Percentiles rank a stretch among this genome's conserved stretches.
These are phyloP conservation scores for Phylloboletellus chloephorus DNA, from an alignment of 1,284 basidiomycete genomes.

Conservation along the genomic window DNA sequence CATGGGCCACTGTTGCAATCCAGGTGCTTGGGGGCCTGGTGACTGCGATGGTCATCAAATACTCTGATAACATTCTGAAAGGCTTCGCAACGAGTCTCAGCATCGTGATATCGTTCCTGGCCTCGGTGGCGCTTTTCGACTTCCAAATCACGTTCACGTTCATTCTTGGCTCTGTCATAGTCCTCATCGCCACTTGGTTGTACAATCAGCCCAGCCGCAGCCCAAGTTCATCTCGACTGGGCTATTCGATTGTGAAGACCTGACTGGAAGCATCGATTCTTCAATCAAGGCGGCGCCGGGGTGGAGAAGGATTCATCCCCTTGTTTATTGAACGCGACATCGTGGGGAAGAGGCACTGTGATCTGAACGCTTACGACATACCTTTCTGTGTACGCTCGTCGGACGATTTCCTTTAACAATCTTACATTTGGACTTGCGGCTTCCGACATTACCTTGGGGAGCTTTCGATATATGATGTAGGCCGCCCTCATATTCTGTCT, in stretches of 20 bases:
- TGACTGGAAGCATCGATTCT: constrained; percentile 13
- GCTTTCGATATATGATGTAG: constrained; percentile 22
- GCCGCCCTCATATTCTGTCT: constrained; percentile 15
- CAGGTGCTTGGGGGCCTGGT: constrained; percentile 89
- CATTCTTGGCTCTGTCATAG: constrained; percentile 74
- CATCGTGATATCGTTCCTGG: constrained; percentile 90
- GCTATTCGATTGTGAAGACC: constrained; percentile 28
- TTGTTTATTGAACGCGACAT: constrained; percentile 10
- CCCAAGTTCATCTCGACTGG: constrained; percentile 22
- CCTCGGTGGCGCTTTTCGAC: constrained; percentile 82
- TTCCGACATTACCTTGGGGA: constrained; percentile 11
- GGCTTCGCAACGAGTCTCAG: constrained; percentile 92
- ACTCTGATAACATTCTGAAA: constrained; percentile 86
- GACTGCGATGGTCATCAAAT: constrained; percentile 84
- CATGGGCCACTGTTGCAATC: constrained; percentile 83
- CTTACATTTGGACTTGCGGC: constrained; percentile 21
- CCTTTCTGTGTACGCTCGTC: constrained; percentile 17
- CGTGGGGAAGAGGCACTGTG: constrained; percentile 3
- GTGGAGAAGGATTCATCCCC: constrained; percentile 1
- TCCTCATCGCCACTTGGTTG: constrained; percentile 83
- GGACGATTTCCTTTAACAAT: constrained; percentile 19
- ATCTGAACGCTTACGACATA: constrained; percentile 20
- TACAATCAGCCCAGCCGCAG: constrained; percentile 68
- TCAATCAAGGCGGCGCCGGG: constrained; percentile 1
- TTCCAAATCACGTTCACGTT: constrained; percentile 85